These are phyloP conservation scores for Aspergillus pseudoterreus DNA, from an alignment of 2,329 filamentous ascomycete species.

Conservation along the genomic window DNA sequence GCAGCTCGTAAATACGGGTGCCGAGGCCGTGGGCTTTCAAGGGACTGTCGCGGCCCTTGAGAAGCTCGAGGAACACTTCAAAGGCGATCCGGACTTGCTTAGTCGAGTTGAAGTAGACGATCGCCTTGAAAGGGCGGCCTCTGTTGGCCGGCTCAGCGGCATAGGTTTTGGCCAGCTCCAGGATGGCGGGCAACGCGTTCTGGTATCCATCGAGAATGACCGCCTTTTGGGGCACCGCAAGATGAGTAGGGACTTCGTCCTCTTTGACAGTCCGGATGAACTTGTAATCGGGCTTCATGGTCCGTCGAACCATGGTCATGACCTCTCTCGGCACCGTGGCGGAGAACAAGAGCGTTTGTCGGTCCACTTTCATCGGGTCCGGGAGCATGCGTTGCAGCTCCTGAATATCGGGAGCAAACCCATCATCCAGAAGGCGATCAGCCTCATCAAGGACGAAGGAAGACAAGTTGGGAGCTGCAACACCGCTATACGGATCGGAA, in stretches of 20 bases:
- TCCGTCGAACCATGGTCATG: slow-evolving; percentile 69
- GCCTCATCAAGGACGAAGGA: slow-evolving; percentile 64
- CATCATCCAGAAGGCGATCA: slow-evolving; percentile 62
- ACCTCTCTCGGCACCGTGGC: slow-evolving; percentile 87
- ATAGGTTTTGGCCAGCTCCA: slow-evolving; percentile 69
- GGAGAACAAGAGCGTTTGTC: slow-evolving; percentile 93
- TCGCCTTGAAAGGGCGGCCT: slow-evolving; percentile 80
- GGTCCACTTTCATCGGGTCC: slow-evolving; percentile 56
- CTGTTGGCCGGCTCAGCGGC: slow-evolving; percentile 38
- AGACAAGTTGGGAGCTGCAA: slow-evolving; percentile 60
- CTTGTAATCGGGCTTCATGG: slow-evolving; percentile 79
- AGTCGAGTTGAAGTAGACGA: slow-evolving; percentile 84
- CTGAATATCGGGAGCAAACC: slow-evolving; percentile 65
- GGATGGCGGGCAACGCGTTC: slow-evolving; percentile 70
- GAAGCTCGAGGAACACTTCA: slow-evolving; percentile 54
- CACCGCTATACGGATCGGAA: slow-evolving; percentile 58
- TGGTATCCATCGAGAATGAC: slow-evolving; percentile 65
- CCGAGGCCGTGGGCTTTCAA: slow-evolving; percentile 27
- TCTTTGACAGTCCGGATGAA: slow-evolving; percentile 84
- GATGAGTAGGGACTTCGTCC: slow-evolving; percentile 80
- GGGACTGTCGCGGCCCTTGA: slow-evolving; percentile 27
- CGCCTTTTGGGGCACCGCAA: slow-evolving; percentile 75
- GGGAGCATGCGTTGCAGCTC: slow-evolving; percentile 64
- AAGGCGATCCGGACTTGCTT: slow-evolving; percentile 65
- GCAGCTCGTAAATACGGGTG: slow-evolving; percentile 59